These are phyloP conservation scores for Conticribra weissflogii DNA, from an alignment of 108 stramenopile genomes.

Conservation along the genomic window DNA sequence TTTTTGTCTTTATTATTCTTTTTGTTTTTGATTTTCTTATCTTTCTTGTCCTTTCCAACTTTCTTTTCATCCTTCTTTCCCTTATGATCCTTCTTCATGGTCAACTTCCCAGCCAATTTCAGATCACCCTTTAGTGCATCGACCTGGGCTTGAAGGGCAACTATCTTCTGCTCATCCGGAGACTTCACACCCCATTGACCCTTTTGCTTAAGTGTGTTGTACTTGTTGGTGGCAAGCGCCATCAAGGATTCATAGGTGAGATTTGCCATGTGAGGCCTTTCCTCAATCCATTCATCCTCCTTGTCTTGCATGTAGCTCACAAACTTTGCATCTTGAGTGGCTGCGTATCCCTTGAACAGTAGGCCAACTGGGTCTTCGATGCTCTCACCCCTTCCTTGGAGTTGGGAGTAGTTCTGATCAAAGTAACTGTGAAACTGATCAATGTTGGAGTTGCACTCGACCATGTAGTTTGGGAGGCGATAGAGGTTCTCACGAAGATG, in stretches of 20 bases:
- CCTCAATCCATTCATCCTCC: constrained; percentile 3
- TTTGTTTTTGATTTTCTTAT: background rate
- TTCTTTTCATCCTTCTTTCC: background rate
- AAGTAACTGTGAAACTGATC: constrained; percentile 1
- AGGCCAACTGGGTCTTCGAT: background rate
- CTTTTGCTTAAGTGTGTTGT: background rate
- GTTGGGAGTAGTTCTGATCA: background rate
- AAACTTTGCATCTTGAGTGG: constrained; percentile 2
- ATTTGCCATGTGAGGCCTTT: background rate
- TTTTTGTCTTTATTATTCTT: constrained; percentile 1
- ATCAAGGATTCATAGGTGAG: background rate
- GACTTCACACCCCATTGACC: background rate
- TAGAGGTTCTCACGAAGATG: constrained; percentile 1
- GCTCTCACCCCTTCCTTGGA: background rate
- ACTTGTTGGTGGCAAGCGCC: background rate
- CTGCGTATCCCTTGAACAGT: constrained; percentile 1
- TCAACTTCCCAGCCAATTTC: background rate
- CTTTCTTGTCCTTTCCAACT: constrained; percentile 1
- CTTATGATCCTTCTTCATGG: background rate
- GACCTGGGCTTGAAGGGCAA: background rate
- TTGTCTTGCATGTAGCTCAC: background rate
- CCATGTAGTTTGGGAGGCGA: background rate
- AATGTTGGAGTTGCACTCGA: constrained; percentile 6
- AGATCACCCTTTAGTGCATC: background rate
- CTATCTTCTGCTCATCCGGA: background rate